Percentiles rank a stretch among this genome's conserved stretches.
Conservation (phyloP, 2,329 filamentous ascomycete genomes). For the Arthrobotrys sinensis region DNA sequence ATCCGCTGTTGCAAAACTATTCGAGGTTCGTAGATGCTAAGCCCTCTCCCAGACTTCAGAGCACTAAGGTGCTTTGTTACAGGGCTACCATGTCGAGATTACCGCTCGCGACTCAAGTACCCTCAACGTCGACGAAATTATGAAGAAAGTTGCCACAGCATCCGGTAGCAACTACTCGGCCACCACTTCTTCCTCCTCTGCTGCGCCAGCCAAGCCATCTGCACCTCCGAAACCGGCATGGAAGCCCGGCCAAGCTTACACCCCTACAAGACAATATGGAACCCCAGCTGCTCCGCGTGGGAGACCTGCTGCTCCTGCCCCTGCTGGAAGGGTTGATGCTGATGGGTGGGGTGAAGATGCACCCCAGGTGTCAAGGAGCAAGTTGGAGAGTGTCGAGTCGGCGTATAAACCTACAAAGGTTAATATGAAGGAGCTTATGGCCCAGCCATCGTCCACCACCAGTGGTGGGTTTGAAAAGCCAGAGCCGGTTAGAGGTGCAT, state of each 20-base stretch:
- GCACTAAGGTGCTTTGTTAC: slow-evolving; percentile 17
- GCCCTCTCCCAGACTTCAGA: background rate
- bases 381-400: slow-evolving; percentile 91
- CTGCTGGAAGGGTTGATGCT: slow-evolving; percentile 76
- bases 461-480: slow-evolving; percentile 67
- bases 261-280: slow-evolving; percentile 77
- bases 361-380: slow-evolving; percentile 86
- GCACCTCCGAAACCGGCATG: slow-evolving; percentile 77
- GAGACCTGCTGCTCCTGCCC: slow-evolving; percentile 73
- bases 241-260: slow-evolving; percentile 92
- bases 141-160: slow-evolving; percentile 93
- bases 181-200: slow-evolving; percentile 72
- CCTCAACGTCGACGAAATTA: slow-evolving; percentile 86
- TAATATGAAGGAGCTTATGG: slow-evolving; percentile 87
- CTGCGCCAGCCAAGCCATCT: slow-evolving; percentile 70
- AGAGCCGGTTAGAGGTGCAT: slow-evolving; percentile 85
- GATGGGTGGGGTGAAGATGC: slow-evolving; percentile 98
- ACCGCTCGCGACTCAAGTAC: slow-evolving; percentile 93
- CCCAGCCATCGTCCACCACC: slow-evolving; percentile 76
- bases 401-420: slow-evolving; percentile 97
- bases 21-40: slow-evolving; percentile 75
- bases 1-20: slow-evolving; percentile 87
- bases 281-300: slow-evolving; percentile 66
- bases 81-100: slow-evolving; percentile 97
- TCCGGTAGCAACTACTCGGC: slow-evolving; percentile 94